Conservation (phyloP, 805 yeast species). For the Komagataella ulmi region DNA sequence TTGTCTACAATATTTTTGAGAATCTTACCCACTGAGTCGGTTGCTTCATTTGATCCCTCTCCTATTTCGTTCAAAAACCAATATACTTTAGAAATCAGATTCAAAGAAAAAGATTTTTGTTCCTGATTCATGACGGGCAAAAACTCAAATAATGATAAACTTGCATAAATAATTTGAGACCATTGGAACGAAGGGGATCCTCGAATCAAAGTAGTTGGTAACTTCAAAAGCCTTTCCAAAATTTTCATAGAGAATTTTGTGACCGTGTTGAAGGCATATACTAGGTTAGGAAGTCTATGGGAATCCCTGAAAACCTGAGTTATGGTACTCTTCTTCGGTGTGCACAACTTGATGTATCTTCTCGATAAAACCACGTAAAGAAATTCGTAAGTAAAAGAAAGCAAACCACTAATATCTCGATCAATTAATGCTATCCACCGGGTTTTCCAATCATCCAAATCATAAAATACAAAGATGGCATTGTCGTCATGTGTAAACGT, state of each 20-base stretch:
- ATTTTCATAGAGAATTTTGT: slow-evolving; percentile 28
- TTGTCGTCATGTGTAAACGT: slow-evolving; percentile 1
- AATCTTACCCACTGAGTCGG: slow-evolving; percentile 44
- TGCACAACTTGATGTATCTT: slow-evolving; percentile 14
- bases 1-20: slow-evolving; percentile 36
- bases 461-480: slow-evolving; percentile 14
- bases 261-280: slow-evolving; percentile 21
- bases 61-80: slow-evolving; percentile 49
- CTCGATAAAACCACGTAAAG: slow-evolving; percentile 28
- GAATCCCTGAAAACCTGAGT: neutral
- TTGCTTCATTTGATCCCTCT: slow-evolving; percentile 42
- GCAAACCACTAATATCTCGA: slow-evolving; percentile 33
- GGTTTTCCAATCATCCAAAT: slow-evolving; percentile 29
- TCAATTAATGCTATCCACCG: slow-evolving; percentile 30
- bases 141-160: slow-evolving; percentile 36
- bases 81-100: slow-evolving; percentile 35
- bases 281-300: slow-evolving; percentile 1
- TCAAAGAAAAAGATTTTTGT: slow-evolving; percentile 28
- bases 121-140: slow-evolving; percentile 22
- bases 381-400: slow-evolving; percentile 34
- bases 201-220: slow-evolving; percentile 31
- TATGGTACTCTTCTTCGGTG: neutral
- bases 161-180: slow-evolving; percentile 40
- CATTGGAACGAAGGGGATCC: slow-evolving; percentile 42
- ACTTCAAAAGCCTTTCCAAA: slow-evolving; percentile 26